Evolutionary conservation across 1,284 basidiomycete species (phyloP).

Genomic region (Cryptococcus deneoformans): DNA sequence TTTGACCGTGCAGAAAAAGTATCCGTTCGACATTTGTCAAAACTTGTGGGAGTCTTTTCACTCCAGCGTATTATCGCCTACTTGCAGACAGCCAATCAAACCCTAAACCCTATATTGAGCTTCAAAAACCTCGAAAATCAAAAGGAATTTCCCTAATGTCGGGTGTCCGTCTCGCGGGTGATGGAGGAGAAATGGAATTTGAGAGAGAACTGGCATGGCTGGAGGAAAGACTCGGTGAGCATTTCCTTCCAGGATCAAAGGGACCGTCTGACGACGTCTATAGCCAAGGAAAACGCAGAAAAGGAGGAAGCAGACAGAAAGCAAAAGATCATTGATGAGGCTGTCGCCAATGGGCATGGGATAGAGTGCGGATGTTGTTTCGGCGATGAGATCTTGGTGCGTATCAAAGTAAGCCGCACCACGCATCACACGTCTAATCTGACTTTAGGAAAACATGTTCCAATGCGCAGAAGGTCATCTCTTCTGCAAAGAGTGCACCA

Average conservation of each 20-base stretch:
- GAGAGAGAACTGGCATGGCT: conserved; percentile 55
- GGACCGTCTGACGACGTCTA: background rate
- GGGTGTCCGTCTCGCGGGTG: conserved; percentile 11
- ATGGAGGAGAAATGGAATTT: conserved; percentile 52
- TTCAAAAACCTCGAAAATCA: conserved; percentile 49
- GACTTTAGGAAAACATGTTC: conserved; percentile 66
- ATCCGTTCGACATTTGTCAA: conserved; percentile 11
- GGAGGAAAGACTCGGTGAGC: conserved; percentile 39
- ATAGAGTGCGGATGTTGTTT: conserved; percentile 85
- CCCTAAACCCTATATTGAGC: conserved; percentile 26
- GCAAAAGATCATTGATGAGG: conserved; percentile 50
- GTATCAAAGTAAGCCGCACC: conserved; percentile 36
- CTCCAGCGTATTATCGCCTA: conserved; percentile 29
- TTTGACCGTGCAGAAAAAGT: conserved; percentile 13
- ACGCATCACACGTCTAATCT: conserved; percentile 1
- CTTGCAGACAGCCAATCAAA: conserved; percentile 8
- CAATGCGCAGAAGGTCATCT: conserved; percentile 79
- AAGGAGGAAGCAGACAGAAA: conserved; percentile 41
- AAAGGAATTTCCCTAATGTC: conserved; percentile 28
- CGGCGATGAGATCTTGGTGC: conserved; percentile 63
- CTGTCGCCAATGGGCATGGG: conserved; percentile 52
- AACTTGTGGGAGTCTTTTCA: conserved; percentile 18
- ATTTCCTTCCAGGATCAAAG: background rate
- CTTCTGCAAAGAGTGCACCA: conserved; percentile 65
- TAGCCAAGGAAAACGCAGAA: conserved; percentile 39